phyloP scores from a whole-genome alignment of 2,329 filamentous ascomycete genomes.

The Paraconiothyrium sp. region DNA sequence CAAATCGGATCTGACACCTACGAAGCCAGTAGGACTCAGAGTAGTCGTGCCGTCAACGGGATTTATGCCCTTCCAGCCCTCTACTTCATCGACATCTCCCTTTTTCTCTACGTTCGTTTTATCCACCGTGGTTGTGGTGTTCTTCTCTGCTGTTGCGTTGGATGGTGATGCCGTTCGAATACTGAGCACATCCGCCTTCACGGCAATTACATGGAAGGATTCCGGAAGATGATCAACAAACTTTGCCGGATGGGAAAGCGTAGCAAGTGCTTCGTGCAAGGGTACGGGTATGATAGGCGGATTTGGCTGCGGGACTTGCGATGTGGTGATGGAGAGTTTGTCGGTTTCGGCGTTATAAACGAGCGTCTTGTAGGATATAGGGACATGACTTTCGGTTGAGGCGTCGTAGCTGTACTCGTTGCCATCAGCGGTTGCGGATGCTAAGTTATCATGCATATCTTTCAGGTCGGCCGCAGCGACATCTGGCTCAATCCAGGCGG shows the following conservation, averaged over 20 bases:
- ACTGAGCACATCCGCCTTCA: conserved; percentile 41
- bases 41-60: conserved; percentile 48
- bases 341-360: conserved; percentile 9
- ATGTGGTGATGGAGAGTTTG: conserved; percentile 20
- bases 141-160: neutral
- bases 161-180: conserved; percentile 19
- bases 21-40: conserved; percentile 46
- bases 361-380: conserved; percentile 32
- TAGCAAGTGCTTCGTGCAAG: conserved; percentile 39
- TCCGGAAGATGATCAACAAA: conserved; percentile 43
- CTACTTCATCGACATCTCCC: neutral
- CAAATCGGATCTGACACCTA: conserved; percentile 33
- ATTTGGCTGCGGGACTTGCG: conserved; percentile 16
- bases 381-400: conserved; percentile 34
- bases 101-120: conserved; percentile 1
- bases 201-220: conserved; percentile 39
- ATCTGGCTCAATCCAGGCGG: neutral
- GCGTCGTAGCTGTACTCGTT: conserved; percentile 33
- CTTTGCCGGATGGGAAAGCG: conserved; percentile 37
- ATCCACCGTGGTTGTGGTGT: neutral
- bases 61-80: conserved; percentile 31
- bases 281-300: conserved; percentile 29
- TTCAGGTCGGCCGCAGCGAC: neutral
- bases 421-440: conserved; percentile 24
- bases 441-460: conserved; percentile 24